Base-by-base conservation (phyloP, 768 basidiomycete genomes). In the Tricholoma terreum region DNA sequence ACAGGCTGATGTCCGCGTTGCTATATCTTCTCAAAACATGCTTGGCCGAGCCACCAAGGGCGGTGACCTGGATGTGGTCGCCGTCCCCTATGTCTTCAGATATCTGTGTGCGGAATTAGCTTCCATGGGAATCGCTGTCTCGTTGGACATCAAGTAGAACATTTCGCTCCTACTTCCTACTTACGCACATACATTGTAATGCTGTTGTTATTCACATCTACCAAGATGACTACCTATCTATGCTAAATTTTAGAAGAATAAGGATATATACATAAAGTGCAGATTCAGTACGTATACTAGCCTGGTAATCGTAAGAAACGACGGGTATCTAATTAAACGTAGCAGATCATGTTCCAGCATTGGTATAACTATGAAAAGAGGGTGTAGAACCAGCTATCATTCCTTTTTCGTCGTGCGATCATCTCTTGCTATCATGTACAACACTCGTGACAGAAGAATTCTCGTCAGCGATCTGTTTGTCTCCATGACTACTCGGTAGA, bases 121-220 rank as follows among this genome's bases (percentile, higher is more conserved):
- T n/a, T 89, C 92, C 15, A 98, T 98, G 96, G 96, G 97, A 46
- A 98, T 99, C 65, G 85, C 89, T 34, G 82, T 98, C 51, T 90
- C 92, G 49, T 73, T 98, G 50, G 86, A 90, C 67, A 84, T 95
- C 52, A 81, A 71, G 51, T 91, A 73, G 17, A 42, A 21, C 14
- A 17, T 35, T 42, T 61, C n/a, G 15, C 46, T 52, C 46, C 49
- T 42, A 31, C 59, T n/a, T 52, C 40, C n/a, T 50, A 42, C 15
- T n/a, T n/a, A n/a, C 24, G 24, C 24, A 27, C 24, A 10, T 43
- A 17, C 6, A 17, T 30, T 54, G 21, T 34, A 51, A 14, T 52
- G 8, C 56, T 48, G 4, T 45, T 50, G 10, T 50, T 38, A 30
- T 30, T 30, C 35, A 22, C 21, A 49, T 56, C 35, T 24, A 17